phyloP scores from a whole-genome alignment of 2,329 filamentous ascomycete genomes.

The Curvularia hawaiiensis region DNA sequence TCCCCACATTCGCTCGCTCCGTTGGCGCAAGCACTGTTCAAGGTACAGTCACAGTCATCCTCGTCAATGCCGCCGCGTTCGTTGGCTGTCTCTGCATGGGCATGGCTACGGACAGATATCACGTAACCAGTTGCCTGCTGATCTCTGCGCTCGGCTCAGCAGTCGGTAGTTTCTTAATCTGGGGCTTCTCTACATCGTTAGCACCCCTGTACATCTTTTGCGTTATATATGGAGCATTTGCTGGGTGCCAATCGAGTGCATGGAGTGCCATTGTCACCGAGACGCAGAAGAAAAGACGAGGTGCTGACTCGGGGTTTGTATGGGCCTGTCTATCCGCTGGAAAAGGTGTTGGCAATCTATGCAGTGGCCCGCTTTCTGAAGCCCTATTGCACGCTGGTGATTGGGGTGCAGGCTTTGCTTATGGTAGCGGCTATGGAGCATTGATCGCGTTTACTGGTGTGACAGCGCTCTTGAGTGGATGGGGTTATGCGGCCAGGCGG shows the following conservation, averaged over 20 bases:
- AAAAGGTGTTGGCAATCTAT: conserved; percentile 58
- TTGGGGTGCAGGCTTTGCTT: conserved; percentile 48
- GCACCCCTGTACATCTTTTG: conserved; percentile 51
- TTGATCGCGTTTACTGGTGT: conserved; percentile 52
- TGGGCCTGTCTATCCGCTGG: conserved; percentile 56
- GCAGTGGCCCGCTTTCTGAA: conserved; percentile 59
- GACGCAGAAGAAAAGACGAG: conserved; percentile 43
- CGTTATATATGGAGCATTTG: conserved; percentile 51
- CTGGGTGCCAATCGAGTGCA: conserved; percentile 47
- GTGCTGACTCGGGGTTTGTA: conserved; percentile 55
- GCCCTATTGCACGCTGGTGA: conserved; percentile 46
- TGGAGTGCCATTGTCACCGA: conserved; percentile 55
- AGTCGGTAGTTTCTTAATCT: conserved; percentile 50
- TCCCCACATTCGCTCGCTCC: conserved; percentile 49
- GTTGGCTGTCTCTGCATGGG: conserved; percentile 49
- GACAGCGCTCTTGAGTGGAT: conserved; percentile 42
- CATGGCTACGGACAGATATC: conserved; percentile 45
- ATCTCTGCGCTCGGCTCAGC: conserved; percentile 46
- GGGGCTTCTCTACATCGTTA: conserved; percentile 52
- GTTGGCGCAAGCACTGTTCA: conserved; percentile 44
- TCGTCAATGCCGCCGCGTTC: conserved; percentile 48
- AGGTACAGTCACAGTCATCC: conserved; percentile 47
- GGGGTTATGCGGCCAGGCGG: conserved; percentile 37
- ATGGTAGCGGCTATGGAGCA: conserved; percentile 51
- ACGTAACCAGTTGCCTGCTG: conserved; percentile 47